Conservation (phyloP, 1,284 basidiomycete species). For the Pterulicium gracile region DNA sequence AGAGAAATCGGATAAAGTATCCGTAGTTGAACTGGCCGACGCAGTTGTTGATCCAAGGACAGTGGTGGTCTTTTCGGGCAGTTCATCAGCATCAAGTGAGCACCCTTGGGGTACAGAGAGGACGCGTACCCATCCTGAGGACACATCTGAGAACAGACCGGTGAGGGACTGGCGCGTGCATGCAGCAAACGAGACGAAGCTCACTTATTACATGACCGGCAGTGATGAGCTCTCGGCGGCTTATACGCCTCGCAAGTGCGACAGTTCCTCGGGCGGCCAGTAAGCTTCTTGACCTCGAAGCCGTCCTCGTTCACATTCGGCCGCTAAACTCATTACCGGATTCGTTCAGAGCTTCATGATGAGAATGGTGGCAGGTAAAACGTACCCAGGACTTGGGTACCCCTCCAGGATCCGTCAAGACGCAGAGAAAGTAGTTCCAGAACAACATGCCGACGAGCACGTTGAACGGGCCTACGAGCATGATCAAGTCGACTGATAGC, state of each 20-base stretch:
- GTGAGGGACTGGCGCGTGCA: not conserved
- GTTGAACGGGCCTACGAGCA: slow-evolving; percentile 80
- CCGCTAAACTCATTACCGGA: slow-evolving; percentile 42
- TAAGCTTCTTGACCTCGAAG: slow-evolving; percentile 81
- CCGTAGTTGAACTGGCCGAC: slow-evolving; percentile 86
- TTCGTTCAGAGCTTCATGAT: slow-evolving; percentile 5
- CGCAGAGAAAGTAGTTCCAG: slow-evolving; percentile 82
- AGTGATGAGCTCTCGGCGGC: slow-evolving; percentile 80
- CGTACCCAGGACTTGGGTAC: slow-evolving; percentile 77
- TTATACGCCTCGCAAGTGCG: slow-evolving; percentile 68
- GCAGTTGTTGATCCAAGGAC: slow-evolving; percentile 86
- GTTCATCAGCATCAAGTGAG: slow-evolving; percentile 5
- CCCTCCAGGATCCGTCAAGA: slow-evolving; percentile 73
- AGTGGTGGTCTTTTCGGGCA: slow-evolving; percentile 84
- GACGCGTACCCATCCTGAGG: slow-evolving; percentile 63
- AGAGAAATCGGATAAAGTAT: slow-evolving; percentile 87
- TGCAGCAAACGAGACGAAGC: slow-evolving; percentile 12
- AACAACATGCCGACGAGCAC: slow-evolving; percentile 66
- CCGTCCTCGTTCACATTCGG: slow-evolving; percentile 66
- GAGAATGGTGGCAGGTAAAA: slow-evolving; percentile 10
- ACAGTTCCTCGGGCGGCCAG: slow-evolving; percentile 73
- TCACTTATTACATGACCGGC: slow-evolving; percentile 73
- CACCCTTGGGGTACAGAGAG: not conserved
- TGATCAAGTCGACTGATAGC: slow-evolving; percentile 60
- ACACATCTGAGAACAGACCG: slow-evolving; percentile 64